These are phyloP conservation scores for Dianthus caryophyllus DNA, from an alignment of 148 eudicot genomes.

Conservation along the genomic window DNA sequence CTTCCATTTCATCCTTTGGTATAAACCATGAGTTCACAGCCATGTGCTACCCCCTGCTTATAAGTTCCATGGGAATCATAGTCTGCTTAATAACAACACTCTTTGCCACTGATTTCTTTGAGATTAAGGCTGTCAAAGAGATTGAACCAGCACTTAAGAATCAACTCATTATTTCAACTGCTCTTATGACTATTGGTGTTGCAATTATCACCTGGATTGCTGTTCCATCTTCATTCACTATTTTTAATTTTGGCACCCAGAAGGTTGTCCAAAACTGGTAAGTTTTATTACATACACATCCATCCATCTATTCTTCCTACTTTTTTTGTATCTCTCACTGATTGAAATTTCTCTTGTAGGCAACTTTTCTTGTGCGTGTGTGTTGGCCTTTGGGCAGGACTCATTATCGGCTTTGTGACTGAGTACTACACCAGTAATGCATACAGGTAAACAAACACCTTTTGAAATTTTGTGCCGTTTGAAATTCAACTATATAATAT, in stretches of 20 bases:
- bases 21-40: constrained; percentile 72
- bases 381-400: constrained; percentile 96
- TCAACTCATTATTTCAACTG: constrained; percentile 81
- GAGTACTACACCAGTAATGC: constrained; percentile 93
- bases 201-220: constrained; percentile 59
- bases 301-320: too few relatives aligned
- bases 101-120: constrained; percentile 89
- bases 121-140: constrained; percentile 76
- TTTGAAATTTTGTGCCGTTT: too few relatives aligned
- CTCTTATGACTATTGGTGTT: constrained; percentile 69
- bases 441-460: constrained; percentile 45
- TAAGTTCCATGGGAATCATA: constrained; percentile 72
- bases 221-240: constrained; percentile 76
- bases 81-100: constrained; percentile 84
- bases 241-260: constrained; percentile 74
- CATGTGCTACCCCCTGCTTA: constrained; percentile 64
- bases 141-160: constrained; percentile 79
- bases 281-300: constrained; percentile 12
- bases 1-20: constrained; percentile 88
- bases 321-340: too few relatives aligned
- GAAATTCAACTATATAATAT: too few relatives aligned
- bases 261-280: constrained; percentile 83
- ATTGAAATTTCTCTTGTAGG: constrained; percentile 37
- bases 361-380: constrained; percentile 74
- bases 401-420: constrained; percentile 81